These are phyloP conservation scores for Solanum appendiculatum DNA, from an alignment of 257 asterid species.

Conservation along the genomic window DNA sequence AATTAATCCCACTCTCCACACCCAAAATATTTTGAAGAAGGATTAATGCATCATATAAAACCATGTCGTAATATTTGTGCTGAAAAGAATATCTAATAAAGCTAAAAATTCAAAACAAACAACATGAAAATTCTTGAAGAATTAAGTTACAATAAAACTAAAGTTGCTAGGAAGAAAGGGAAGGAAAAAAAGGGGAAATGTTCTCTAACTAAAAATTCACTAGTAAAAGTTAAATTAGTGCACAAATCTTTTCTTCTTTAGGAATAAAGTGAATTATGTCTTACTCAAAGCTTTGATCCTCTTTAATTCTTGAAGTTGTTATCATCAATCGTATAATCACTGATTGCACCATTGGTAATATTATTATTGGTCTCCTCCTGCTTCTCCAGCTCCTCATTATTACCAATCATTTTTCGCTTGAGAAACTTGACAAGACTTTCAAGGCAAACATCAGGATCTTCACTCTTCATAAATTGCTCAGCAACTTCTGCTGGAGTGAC, in stretches of 20 bases:
- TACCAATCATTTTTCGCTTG: constrained; percentile 12
- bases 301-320: not conserved
- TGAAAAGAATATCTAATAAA: not conserved
- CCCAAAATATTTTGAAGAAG: not conserved
- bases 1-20: not conserved
- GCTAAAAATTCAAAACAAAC: not conserved
- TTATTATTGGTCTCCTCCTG: not conserved
- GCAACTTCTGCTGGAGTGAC: constrained; percentile 77
- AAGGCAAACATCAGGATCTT: constrained; percentile 39
- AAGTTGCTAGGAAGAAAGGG: not conserved
- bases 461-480: constrained; percentile 62
- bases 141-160: not conserved
- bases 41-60: not conserved
- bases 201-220: not conserved
- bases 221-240: not conserved
- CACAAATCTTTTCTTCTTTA: not conserved
- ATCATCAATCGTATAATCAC: too few relatives aligned
- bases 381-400: not conserved
- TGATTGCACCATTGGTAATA: not conserved
- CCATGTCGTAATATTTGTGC: not conserved
- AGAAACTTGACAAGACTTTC: constrained; percentile 33
- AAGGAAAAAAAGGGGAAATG: too few relatives aligned
- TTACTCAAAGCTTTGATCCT: not conserved
- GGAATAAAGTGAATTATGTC: not conserved
- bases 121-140: not conserved